Conservation (phyloP, 306 rosid genomes). For the Psophocarpus tetragonolobus region DNA sequence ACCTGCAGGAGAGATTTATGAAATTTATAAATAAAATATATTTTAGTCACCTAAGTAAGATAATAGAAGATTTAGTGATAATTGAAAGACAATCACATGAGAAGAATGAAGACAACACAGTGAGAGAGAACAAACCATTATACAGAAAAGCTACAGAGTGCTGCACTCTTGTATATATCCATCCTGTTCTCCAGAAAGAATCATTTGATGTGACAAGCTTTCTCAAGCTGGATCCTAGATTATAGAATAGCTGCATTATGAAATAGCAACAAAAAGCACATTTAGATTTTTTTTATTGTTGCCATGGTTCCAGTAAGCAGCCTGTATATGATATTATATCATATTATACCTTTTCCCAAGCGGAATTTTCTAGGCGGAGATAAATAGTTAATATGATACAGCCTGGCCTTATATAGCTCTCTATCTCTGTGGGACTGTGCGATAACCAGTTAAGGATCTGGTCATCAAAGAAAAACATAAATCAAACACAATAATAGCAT, state of each 20-base stretch:
- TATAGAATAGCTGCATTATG: slow-evolving; percentile 62
- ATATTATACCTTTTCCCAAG: slow-evolving; percentile 79
- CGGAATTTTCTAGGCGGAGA: slow-evolving; percentile 58
- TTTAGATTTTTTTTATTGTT: slow-evolving; percentile 1
- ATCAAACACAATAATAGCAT: slow-evolving; percentile 18
- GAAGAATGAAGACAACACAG: slow-evolving; percentile 12
- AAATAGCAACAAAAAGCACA: slow-evolving; percentile 13
- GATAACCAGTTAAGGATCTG: slow-evolving; percentile 83
- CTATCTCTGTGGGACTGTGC: slow-evolving; percentile 76
- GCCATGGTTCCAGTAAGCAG: slow-evolving; percentile 7
- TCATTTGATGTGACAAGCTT: slow-evolving; percentile 63
- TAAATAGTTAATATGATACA: slow-evolving; percentile 76
- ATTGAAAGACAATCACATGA: slow-evolving; percentile 12
- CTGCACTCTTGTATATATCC: slow-evolving; percentile 72
- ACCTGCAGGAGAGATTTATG: slow-evolving; percentile 54
- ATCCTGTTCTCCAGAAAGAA: slow-evolving; percentile 86
- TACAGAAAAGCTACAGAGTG: slow-evolving; percentile 68
- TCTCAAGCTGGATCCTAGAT: slow-evolving; percentile 65
- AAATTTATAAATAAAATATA: neutral
- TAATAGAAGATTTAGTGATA: neutral
- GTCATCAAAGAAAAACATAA: slow-evolving; percentile 21
- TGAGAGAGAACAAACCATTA: slow-evolving; percentile 62
- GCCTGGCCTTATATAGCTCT: slow-evolving; percentile 90
- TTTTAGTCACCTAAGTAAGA: slow-evolving; percentile 9
- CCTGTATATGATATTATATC: slow-evolving; percentile 5